Evolutionary conservation across 371 early-diverging fungal genomes (phyloP).

Genomic region (Apophysomyces elegans): DNA sequence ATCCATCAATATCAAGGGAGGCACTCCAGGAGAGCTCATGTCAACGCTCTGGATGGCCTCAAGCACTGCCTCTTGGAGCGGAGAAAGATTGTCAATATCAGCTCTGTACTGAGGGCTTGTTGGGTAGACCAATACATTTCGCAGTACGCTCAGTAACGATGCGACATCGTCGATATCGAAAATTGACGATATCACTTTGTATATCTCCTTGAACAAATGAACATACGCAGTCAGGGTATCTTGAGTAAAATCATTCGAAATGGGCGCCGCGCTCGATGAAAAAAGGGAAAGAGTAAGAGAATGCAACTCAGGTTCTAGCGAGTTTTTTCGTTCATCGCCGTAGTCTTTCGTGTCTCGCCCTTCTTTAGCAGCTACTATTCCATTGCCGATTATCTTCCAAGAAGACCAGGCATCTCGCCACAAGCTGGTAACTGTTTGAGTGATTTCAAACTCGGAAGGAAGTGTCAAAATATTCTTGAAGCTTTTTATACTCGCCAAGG

Average conservation of each 20-base stretch:
- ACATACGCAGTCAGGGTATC: slow-evolving; percentile 77
- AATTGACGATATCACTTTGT: slow-evolving; percentile 51
- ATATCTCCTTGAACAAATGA: slow-evolving; percentile 67
- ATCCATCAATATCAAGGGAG: slow-evolving; percentile 51
- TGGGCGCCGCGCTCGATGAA: slow-evolving; percentile 34
- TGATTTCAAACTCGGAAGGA: slow-evolving; percentile 40
- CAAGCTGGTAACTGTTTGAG: slow-evolving; percentile 36
- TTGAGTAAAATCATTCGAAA: slow-evolving; percentile 69
- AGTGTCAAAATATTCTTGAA: slow-evolving; percentile 61
- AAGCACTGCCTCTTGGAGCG: slow-evolving; percentile 63
- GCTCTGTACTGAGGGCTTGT: slow-evolving; percentile 61
- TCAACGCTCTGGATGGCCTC: slow-evolving; percentile 50
- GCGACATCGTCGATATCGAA: slow-evolving; percentile 62
- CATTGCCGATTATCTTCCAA: slow-evolving; percentile 80
- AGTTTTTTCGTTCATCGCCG: slow-evolving; percentile 13
- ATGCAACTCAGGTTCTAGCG: slow-evolving; percentile 33
- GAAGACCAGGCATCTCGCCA: slow-evolving; percentile 78
- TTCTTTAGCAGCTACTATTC: slow-evolving; percentile 33
- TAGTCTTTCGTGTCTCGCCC: neutral
- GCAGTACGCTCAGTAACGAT: slow-evolving; percentile 56
- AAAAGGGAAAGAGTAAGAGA: slow-evolving; percentile 44
- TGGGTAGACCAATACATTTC: slow-evolving; percentile 59
- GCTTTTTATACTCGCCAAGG: slow-evolving; percentile 75
- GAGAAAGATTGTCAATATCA: slow-evolving; percentile 59
- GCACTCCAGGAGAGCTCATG: slow-evolving; percentile 42